Evolutionary conservation across 129 eudicot genomes (phyloP).

Genomic region (Pseudognaphalium luteoalbum): DNA sequence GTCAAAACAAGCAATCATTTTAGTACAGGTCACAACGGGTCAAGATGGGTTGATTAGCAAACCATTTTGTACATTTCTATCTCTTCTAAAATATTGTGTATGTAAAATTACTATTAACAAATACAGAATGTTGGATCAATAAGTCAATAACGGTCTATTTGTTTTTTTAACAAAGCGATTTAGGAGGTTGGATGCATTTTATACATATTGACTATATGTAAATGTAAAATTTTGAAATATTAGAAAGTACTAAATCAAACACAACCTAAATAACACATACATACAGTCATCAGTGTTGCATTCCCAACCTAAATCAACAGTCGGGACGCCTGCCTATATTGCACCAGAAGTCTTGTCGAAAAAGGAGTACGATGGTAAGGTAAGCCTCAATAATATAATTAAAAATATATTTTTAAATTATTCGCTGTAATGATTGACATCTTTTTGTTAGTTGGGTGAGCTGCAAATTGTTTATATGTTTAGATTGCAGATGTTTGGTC

Average conservation of each 20-base stretch:
- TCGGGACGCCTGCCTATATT: slow-evolving; percentile 94
- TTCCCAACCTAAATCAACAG: slow-evolving; percentile 95
- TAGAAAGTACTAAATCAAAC: neutral
- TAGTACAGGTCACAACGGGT: neutral
- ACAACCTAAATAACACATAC: neutral
- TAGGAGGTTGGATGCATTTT: neutral
- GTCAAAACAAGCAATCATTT: neutral
- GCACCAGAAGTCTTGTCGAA: slow-evolving; percentile 89
- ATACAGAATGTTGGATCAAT: no score
- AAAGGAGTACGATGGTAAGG: slow-evolving; percentile 91
- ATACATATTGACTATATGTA: no score
- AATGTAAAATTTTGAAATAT: neutral
- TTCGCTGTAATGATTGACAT: no score
- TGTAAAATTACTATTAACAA: neutral
- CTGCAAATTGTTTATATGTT: slow-evolving; percentile 10
- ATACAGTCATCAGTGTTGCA: slow-evolving; percentile 75
- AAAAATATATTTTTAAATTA: no score
- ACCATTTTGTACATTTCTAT: neutral
- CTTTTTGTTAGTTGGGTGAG: slow-evolving; percentile 2
- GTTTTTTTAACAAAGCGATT: no score
- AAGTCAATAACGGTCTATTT: no score
- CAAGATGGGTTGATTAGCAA: neutral
- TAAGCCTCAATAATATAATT: slow-evolving; percentile 23
- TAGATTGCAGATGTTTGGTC: slow-evolving; percentile 99
- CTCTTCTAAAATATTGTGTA: neutral